Conservation (phyloP, 768 basidiomycete genomes). For the Kwoniella botswanensis region DNA sequence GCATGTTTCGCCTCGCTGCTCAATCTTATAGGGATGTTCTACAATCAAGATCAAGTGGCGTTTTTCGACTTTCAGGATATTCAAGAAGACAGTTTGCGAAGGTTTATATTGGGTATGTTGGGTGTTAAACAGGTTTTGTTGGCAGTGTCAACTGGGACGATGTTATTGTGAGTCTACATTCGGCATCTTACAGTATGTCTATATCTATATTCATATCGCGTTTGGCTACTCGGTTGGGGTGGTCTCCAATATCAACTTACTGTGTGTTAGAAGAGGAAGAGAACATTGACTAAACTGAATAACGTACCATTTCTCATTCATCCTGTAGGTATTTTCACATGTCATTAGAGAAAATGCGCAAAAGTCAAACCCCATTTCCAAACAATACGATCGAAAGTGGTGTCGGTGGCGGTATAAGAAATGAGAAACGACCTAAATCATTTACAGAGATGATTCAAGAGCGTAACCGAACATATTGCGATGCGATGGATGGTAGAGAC, state of each 20-base stretch:
- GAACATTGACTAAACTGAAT: too few relatives aligned
- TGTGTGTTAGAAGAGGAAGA: too few relatives aligned
- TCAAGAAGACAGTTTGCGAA: neutral
- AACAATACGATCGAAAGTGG: neutral
- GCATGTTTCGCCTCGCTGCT: slow-evolving; percentile 6
- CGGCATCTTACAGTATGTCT: too few relatives aligned
- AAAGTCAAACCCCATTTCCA: neutral
- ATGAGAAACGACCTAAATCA: slow-evolving; percentile 1
- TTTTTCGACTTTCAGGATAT: neutral
- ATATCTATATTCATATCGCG: too few relatives aligned
- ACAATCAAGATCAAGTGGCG: slow-evolving; percentile 4
- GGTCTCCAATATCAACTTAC: too few relatives aligned
- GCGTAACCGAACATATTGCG: neutral
- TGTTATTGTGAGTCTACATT: neutral
- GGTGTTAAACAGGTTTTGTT: slow-evolving; percentile 3
- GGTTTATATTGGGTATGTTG: slow-evolving; percentile 2
- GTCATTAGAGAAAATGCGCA: neutral
- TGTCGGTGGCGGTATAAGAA: neutral
- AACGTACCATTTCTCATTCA: too few relatives aligned
- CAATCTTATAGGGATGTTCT: slow-evolving; percentile 5
- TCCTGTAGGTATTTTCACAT: neutral
- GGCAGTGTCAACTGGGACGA: neutral
- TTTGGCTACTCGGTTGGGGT: too few relatives aligned
- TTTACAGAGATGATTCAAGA: neutral
- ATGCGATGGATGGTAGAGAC: neutral